Base-by-base conservation (phyloP, 2,329 filamentous ascomycete species). In the Rutstroemia sp. region DNA sequence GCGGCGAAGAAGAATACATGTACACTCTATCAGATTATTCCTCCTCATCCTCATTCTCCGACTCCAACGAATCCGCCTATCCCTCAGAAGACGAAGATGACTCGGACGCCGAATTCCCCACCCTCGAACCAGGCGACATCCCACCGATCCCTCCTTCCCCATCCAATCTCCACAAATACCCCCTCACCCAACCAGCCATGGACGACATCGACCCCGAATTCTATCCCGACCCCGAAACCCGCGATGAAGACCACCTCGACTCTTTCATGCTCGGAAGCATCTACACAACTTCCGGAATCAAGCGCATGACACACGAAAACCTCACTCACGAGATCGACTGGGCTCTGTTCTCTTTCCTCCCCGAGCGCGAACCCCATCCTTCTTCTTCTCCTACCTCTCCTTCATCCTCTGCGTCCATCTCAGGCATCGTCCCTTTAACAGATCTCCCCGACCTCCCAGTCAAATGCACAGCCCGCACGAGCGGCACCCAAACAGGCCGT, bases 301-400 rank as follows among this genome's bases (percentile, higher is more conserved):
- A 90, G 4, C 83, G 92, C 30, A 86, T 88, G 68, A 79, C 76
- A 51, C 80, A 86, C 58, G 78, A 87, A 59, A 84, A 86, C 4
- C 75, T 95, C 23, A 77, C 89, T 5, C 92, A 96, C 69, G 92
- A 97, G 70, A 91, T 97, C 46, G 92, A 97, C 70, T 97, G 92
- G 92, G 91, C 92, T 0, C 75, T 97, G 2, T 91, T 97, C 64
- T 83, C 88, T 63, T 89, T 97, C 61, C 76, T 86, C 14, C 30
- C 30, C 30, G 9, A 34, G 9, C 30, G 30, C 30, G 74, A 85
- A 14, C 88, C 92, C 3, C 76, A 80, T 0, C 79, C 82, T 58
- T 96, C 96, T 64, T 72, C 81, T 10, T 86, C 96, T 21, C 82
- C 82, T 8, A 68, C 65, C 34, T 71, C 72, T 7, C 25, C 5